Evolutionary conservation across 352 stramenopile genomes (phyloP), one percentile per base, ranked within the genome.

Genomic region (Phytophthora agathidicida): DNA sequence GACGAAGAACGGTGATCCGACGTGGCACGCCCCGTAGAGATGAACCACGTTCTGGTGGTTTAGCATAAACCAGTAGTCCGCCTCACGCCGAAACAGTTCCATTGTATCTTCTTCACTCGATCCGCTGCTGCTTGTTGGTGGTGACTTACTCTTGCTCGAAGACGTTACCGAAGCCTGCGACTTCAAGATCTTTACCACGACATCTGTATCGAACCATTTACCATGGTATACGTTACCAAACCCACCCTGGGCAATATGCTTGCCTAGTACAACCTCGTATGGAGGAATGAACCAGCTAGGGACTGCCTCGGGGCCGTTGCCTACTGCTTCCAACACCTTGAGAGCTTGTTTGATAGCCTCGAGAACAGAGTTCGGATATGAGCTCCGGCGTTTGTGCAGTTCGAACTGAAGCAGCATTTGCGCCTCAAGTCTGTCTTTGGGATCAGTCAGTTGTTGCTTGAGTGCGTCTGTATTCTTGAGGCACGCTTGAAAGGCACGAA

Each of bases 1-100:
- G 0, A 75, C 60, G 36, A 75, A 74, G 28, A 74, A 74, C 0
- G 54, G 54, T 17, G 26, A 48, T 1, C 66, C 66, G 23, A 75
- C 56, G 20, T 75, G 66, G 24, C 60, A 75, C 1, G 68, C 58
- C 20, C 63, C 68, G 20, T 68, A 76, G 37, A 76, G 50, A n/a
- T 67, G 48, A 11, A 76, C 53, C 8, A 73, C 41, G 22, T 76
- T 67, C 36, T 65, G 62, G 20, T 77, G 68, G 26, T 64, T 65
- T 13, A 77, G 47, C 23, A 59, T 60, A 39, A 68, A 68, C 64
- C 68, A 77, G 32, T 71, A 48, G 27, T 65, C 48, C 5, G 59
- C 68, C 37, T 73, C 68, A 7, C 50, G 33, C 23, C 48, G 48
- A 39, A 76, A 76, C n/a, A 61, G 22, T n/a, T 56, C 39, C 33